These are phyloP conservation scores for Millerozyma miso DNA, from an alignment of 805 yeast genomes.

Conservation along the genomic window DNA sequence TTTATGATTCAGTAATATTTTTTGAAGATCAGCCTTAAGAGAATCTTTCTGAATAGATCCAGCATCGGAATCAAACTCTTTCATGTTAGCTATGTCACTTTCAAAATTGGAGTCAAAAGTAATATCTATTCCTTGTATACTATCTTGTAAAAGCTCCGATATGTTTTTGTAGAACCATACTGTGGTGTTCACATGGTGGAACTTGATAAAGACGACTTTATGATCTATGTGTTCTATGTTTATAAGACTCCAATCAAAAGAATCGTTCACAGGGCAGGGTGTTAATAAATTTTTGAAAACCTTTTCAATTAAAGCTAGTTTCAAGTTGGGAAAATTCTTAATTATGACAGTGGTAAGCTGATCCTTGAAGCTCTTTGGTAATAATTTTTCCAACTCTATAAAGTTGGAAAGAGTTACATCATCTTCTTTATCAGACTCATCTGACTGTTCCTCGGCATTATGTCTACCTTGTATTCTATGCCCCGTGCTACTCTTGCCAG, in stretches of 20 bases:
- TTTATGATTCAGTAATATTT: constrained; percentile 14
- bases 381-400: constrained; percentile 24
- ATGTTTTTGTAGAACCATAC: constrained; percentile 7
- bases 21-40: constrained; percentile 1
- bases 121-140: constrained; percentile 4
- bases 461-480: background rate
- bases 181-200: constrained; percentile 7
- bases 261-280: constrained; percentile 4
- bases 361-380: constrained; percentile 29
- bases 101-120: constrained; percentile 2
- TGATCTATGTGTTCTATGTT: constrained; percentile 29
- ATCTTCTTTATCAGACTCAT: constrained; percentile 12
- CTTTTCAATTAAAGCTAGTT: constrained; percentile 27
- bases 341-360: constrained; percentile 32
- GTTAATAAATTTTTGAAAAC: constrained; percentile 19
- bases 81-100: constrained; percentile 4
- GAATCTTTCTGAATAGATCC: constrained; percentile 1
- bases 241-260: constrained; percentile 32
- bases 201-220: constrained; percentile 29
- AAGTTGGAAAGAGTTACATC: constrained; percentile 12
- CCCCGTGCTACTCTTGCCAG: background rate
- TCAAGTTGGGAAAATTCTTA: constrained; percentile 30
- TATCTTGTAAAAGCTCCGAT: background rate
- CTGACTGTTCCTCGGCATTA: background rate
- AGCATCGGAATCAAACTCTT: background rate